Evolutionary conservation across 2,329 filamentous ascomycete genomes (phyloP).

Genomic region (Drechmeria coniospora): DNA sequence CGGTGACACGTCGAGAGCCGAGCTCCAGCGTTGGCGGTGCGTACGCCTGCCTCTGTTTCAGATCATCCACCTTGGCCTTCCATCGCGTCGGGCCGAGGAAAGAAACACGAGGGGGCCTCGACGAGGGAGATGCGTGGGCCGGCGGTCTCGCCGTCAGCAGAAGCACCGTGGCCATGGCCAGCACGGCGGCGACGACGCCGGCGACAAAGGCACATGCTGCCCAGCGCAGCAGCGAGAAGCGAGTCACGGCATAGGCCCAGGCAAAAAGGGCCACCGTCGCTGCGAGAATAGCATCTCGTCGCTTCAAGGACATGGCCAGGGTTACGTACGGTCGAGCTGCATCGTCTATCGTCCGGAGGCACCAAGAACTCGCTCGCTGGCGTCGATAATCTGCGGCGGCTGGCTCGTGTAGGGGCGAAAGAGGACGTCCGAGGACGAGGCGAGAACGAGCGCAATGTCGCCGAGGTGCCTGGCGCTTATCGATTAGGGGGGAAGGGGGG

Average conservation of each 20-base stretch:
- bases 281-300: conserved; percentile 55
- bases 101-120: conserved; percentile 29
- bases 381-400: background rate
- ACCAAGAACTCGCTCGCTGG: too few species aligned
- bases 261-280: conserved; percentile 60
- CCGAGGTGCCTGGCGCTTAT: too few species aligned
- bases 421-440: too few species aligned
- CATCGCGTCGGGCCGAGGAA: conserved; percentile 52
- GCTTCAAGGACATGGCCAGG: conserved; percentile 51
- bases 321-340: conserved; percentile 13
- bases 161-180: conserved; percentile 41
- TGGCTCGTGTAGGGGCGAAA: too few species aligned
- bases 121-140: conserved; percentile 16
- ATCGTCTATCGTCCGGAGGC: conserved; percentile 11
- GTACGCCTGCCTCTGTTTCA: conserved; percentile 54
- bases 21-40: conserved; percentile 55
- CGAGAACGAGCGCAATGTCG: too few species aligned
- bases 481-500: too few species aligned
- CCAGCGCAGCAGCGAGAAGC: conserved; percentile 71
- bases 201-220: conserved; percentile 68
- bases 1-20: conserved; percentile 61
- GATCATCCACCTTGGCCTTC: conserved; percentile 51
- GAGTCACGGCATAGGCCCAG: conserved; percentile 76
- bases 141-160: conserved; percentile 36
- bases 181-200: conserved; percentile 44